phyloP scores from a whole-genome alignment of 352 stramenopile species.

The Pythium rishiriense region DNA sequence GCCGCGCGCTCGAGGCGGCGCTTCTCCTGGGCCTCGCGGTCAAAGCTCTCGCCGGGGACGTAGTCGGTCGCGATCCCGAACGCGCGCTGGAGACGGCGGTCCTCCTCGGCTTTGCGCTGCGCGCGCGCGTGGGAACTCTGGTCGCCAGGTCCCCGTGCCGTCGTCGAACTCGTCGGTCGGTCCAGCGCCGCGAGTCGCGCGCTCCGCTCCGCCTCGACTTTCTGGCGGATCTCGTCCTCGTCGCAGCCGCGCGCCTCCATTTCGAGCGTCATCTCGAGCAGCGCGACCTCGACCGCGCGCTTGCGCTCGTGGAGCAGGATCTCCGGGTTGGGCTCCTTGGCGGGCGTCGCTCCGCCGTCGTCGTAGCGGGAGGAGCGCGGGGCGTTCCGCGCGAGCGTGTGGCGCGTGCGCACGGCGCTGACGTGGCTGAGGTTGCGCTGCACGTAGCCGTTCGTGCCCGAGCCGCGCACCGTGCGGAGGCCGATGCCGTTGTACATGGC shows the following conservation, averaged over 20 bases:
- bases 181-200: slow-evolving; percentile 44
- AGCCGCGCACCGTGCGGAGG: slow-evolving; percentile 79
- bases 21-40: slow-evolving; percentile 70
- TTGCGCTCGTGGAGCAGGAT: slow-evolving; percentile 82
- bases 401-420: slow-evolving; percentile 59
- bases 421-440: slow-evolving; percentile 86
- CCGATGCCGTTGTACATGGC: slow-evolving; percentile 91
- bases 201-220: slow-evolving; percentile 56
- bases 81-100: slow-evolving; percentile 62
- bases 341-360: slow-evolving; percentile 1
- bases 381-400: slow-evolving; percentile 56
- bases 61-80: slow-evolving; percentile 77
- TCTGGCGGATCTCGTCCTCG: slow-evolving; percentile 68
- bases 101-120: slow-evolving; percentile 68
- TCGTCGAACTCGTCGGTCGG: slow-evolving; percentile 22
- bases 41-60: slow-evolving; percentile 74
- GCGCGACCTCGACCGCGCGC: slow-evolving; percentile 75
- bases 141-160: slow-evolving; percentile 35
- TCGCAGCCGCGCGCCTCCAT: slow-evolving; percentile 76
- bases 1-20: slow-evolving; percentile 51
- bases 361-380: slow-evolving; percentile 18
- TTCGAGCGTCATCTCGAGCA: slow-evolving; percentile 75
- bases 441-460: slow-evolving; percentile 89
- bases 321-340: slow-evolving; percentile 57
- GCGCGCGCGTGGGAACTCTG: slow-evolving; percentile 55